Evolutionary conservation across 2,329 filamentous ascomycete species (phyloP), one percentile per base, ranked within the genome.

Genomic region (Cordyceps farinosa): DNA sequence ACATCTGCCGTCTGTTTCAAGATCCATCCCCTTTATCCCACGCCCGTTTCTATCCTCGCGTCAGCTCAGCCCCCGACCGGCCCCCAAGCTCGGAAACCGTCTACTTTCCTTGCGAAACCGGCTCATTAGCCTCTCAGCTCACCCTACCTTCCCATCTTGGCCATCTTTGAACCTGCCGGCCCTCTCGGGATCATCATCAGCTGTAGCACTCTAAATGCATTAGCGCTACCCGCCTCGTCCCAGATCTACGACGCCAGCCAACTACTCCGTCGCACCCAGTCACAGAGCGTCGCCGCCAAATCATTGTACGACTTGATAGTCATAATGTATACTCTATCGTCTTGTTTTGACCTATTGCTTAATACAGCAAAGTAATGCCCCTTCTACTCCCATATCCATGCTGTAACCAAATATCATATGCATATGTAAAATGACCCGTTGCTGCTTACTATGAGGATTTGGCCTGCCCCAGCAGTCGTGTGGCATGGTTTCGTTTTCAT

Each of bases 341-440:
- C 3, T 58, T 47, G 45, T 15, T 38, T 36, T 47, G 22, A 34
- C 15, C 1, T 38, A 30, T 38, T 38, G 17, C 32, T 22, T 22
- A 48, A 47, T 9, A 13, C 40, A 48, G 55, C 32, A 58, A 38
- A 38, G 30, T 11, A 48, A 11, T 38, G 30, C 30, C 44, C 32
- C 34, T 30, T 59, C 45, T 59, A 59, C 56, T 29, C 22, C 48
- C 57, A 36, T 60, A 60, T 44, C 57, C 57, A 60, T 60, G 48
- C 57, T 60, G 30, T 60, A 52, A 60, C 36, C 44, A 60, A 52
- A 60, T 60, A 17, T 51, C 47, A 52, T 52, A 36, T 38, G n/a
- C 45, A 52, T 42, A 44, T 60, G 42, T 9, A 44, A 36, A 52
- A 44, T 17, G 47, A 30, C 44, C 47, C 32, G 29, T 29, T 17